These are phyloP conservation scores for Leccinum pallidistipes DNA, from an alignment of 1,284 basidiomycete species.

Conservation along the genomic window DNA sequence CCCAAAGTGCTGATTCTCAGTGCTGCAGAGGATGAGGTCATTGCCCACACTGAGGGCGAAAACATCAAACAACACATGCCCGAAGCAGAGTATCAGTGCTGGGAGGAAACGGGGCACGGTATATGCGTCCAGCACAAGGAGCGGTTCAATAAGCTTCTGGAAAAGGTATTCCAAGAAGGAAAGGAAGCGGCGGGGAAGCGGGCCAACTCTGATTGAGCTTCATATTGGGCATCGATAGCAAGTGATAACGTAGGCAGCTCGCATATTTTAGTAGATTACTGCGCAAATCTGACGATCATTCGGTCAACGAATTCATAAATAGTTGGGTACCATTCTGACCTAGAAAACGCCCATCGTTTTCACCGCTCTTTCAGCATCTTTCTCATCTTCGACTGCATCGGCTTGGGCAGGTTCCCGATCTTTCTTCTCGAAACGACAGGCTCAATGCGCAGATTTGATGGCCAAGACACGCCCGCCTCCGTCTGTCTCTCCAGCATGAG, in stretches of 20 bases:
- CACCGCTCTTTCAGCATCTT: slow-evolving; percentile 41
- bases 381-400: slow-evolving; percentile 38
- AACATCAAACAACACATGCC: slow-evolving; percentile 65
- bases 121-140: slow-evolving; percentile 54
- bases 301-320: background rate
- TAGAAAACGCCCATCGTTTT: background rate
- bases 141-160: slow-evolving; percentile 59
- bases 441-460: slow-evolving; percentile 48
- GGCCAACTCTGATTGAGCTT: background rate
- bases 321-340: slow-evolving; percentile 5
- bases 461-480: slow-evolving; percentile 39
- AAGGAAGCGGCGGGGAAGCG: slow-evolving; percentile 15
- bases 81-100: slow-evolving; percentile 65
- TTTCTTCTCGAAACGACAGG: slow-evolving; percentile 37
- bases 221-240: background rate
- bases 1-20: slow-evolving; percentile 68
- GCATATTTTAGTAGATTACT: background rate
- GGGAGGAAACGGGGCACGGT: slow-evolving; percentile 69
- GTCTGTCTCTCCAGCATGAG: slow-evolving; percentile 41
- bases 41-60: slow-evolving; percentile 56
- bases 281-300: slow-evolving; percentile 2
- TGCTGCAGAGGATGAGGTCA: slow-evolving; percentile 73
- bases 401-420: slow-evolving; percentile 38
- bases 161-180: slow-evolving; percentile 58
- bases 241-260: background rate